Evolutionary conservation across 1,139 yeast genomes (phyloP).

Genomic region (Torulaspora pretoriensis): DNA sequence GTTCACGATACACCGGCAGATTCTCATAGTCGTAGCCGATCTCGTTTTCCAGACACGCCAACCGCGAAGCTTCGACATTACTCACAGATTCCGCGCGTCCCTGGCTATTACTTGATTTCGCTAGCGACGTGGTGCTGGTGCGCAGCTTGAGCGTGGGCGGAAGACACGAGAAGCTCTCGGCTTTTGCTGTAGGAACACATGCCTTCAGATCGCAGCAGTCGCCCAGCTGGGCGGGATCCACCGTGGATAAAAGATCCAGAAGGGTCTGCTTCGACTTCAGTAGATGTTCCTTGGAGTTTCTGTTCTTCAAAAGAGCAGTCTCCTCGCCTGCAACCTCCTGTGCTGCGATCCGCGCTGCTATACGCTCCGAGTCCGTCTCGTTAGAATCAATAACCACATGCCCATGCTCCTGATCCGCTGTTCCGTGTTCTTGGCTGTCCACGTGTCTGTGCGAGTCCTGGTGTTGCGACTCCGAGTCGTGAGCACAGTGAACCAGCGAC

Average conservation of each 20-base stretch:
- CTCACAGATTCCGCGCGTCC: background rate
- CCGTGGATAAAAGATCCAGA: conserved; percentile 13
- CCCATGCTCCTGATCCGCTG: background rate
- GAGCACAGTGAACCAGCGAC: conserved; percentile 83
- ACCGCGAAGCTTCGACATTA: conserved; percentile 13
- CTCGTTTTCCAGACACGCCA: conserved; percentile 35
- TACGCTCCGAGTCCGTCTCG: background rate
- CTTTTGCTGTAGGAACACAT: conserved; percentile 19
- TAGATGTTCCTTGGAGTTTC: conserved; percentile 5
- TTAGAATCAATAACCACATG: background rate
- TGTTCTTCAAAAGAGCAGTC: conserved; percentile 1
- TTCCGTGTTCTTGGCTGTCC: conserved; percentile 9
- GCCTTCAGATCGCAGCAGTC: conserved; percentile 13
- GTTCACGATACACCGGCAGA: conserved; percentile 32
- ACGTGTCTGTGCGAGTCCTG: conserved; percentile 7
- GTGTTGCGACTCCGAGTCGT: conserved; percentile 38
- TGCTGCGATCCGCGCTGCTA: background rate
- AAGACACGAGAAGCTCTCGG: conserved; percentile 11
- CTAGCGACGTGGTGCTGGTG: conserved; percentile 6
- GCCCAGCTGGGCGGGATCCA: conserved; percentile 10
- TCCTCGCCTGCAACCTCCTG: conserved; percentile 2
- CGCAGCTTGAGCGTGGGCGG: conserved; percentile 10
- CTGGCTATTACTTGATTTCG: conserved; percentile 6
- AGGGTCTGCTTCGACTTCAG: conserved; percentile 12
- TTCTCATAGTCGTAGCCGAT: conserved; percentile 38